Evolutionary conservation across 1,139 yeast genomes (phyloP).

Genomic region (Magnusiomyces paraingens): DNA sequence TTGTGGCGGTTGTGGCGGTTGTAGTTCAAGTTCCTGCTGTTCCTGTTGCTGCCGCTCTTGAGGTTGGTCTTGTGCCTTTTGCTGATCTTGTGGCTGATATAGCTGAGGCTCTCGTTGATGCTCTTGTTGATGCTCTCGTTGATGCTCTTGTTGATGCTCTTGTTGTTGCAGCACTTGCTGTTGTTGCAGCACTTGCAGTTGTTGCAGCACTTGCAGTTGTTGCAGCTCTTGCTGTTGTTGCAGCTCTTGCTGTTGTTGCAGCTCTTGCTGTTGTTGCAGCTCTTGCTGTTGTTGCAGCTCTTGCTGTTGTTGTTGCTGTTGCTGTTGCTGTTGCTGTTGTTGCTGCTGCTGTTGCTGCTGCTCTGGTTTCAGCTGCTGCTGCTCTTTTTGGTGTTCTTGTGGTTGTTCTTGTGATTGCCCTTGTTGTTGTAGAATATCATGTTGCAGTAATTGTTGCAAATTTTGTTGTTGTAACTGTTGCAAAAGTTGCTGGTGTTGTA

Average conservation of each 20-base stretch:
- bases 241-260: constrained; percentile 17
- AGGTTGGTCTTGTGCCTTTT: constrained; percentile 17
- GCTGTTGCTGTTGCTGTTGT: constrained; percentile 18
- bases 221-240: no score
- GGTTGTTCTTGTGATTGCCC: constrained; percentile 17
- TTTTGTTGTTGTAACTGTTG: constrained; percentile 13
- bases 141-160: no score
- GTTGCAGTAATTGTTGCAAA: constrained; percentile 15
- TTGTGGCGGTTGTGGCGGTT: no score
- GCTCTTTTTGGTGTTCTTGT: constrained; percentile 25
- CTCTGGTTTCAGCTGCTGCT: constrained; percentile 23
- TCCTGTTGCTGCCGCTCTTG: constrained; percentile 17
- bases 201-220: constrained; percentile 5
- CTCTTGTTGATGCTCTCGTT: no score
- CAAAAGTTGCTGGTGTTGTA: constrained; percentile 10
- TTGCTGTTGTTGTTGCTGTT: constrained; percentile 14
- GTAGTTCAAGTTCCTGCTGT: constrained; percentile 12
- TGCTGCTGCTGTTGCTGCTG: constrained; percentile 20
- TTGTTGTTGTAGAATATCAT: constrained; percentile 21
- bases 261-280: constrained; percentile 18
- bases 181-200: constrained; percentile 14
- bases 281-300: constrained; percentile 15
- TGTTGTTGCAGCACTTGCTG: constrained; percentile 17
- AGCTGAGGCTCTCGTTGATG: constrained; percentile 12
- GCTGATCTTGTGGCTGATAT: constrained; percentile 14